These are phyloP conservation scores for Dacryopinax spathularia DNA, from an alignment of 768 basidiomycete species.

Conservation along the genomic window DNA sequence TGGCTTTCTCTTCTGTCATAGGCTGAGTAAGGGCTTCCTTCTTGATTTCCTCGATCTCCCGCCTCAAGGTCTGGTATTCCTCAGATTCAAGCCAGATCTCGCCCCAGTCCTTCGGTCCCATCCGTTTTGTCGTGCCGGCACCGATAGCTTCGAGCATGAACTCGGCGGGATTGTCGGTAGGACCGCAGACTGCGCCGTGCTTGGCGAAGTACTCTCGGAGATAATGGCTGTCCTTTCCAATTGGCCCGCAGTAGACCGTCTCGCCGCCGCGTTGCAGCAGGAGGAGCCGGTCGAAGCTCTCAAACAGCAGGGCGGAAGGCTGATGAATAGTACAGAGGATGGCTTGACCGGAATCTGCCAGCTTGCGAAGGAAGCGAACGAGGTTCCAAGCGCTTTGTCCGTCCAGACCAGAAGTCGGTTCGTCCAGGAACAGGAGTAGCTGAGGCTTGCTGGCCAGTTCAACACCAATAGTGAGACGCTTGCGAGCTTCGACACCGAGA, in stretches of 20 bases:
- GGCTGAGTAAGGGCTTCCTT: slow-evolving; percentile 31
- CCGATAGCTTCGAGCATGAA: slow-evolving; percentile 73
- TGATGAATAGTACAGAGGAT: slow-evolving; percentile 32
- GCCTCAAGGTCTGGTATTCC: slow-evolving; percentile 39
- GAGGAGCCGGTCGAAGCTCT: slow-evolving; percentile 53
- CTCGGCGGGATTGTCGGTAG: slow-evolving; percentile 53
- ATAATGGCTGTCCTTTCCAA: slow-evolving; percentile 55
- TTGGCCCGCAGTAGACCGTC: slow-evolving; percentile 88
- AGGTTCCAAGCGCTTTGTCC: slow-evolving; percentile 32
- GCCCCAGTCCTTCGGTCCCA: slow-evolving; percentile 43
- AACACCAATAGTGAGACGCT: slow-evolving; percentile 74
- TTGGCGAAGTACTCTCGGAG: slow-evolving; percentile 63
- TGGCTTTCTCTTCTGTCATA: slow-evolving; percentile 30
- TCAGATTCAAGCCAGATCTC: slow-evolving; percentile 41
- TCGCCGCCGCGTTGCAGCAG: slow-evolving; percentile 60
- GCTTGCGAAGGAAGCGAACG: slow-evolving; percentile 27
- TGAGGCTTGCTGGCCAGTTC: slow-evolving; percentile 79
- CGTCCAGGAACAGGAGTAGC: slow-evolving; percentile 37
- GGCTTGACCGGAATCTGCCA: slow-evolving; percentile 28
- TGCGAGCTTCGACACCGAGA: slow-evolving; percentile 49
- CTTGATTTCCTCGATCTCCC: slow-evolving; percentile 36
- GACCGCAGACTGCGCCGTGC: slow-evolving; percentile 58
- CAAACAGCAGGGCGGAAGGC: slow-evolving; percentile 64
- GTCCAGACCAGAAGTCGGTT: slow-evolving; percentile 29
- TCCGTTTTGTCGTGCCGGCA: slow-evolving; percentile 49